Base-by-base conservation (phyloP, 345 rosid genomes). In the Brassica cretica region DNA sequence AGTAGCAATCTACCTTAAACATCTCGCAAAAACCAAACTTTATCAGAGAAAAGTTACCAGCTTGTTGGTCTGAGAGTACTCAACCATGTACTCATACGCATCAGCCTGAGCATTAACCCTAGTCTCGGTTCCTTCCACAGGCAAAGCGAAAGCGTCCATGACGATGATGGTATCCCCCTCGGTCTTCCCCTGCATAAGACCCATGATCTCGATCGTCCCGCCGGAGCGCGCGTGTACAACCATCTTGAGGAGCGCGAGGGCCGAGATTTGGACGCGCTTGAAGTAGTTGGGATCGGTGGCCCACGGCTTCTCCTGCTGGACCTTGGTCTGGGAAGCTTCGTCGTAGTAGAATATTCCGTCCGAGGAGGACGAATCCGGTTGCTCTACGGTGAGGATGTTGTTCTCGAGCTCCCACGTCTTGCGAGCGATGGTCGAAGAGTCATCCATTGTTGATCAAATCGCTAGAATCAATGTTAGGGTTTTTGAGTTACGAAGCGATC, bases 201-300 rank as follows among this genome's bases (percentile, higher is more conserved):
- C 99, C 99, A 96, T 96, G 66, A 96, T 93, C 81, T 96, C 99
- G 77, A 96, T 93, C 81, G 92, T 96, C 27, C 99, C 99, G 14
- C 99, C 99, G 25, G 99, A 96, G 79, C 99, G 99, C 25, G 99
- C 98, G 86, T 96, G 99, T 6, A 96, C 99, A 8, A 91, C 99
- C 99, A 96, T 96, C 92, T 96, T 96, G 15, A 93, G 92, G 18
- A 96, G 90, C 9, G 98, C 99, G 59, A 96, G 97, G 1, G 99
- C 99, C 8, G 98, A 96, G 86, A 96, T 90, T 86, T 86, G 94
- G 6, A 96, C 99, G 70, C 97, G 95, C 83, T 95, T 88, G 86
- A 96, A 96, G 89, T 88, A 93, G 88, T 96, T 92, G 56, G 97
- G 98, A 41, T 93, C 98, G 53, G 85, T 84, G 44, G 89, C 74